Base-by-base conservation (phyloP, 75 land plant genomes). In the Ceratopteris richardii region DNA sequence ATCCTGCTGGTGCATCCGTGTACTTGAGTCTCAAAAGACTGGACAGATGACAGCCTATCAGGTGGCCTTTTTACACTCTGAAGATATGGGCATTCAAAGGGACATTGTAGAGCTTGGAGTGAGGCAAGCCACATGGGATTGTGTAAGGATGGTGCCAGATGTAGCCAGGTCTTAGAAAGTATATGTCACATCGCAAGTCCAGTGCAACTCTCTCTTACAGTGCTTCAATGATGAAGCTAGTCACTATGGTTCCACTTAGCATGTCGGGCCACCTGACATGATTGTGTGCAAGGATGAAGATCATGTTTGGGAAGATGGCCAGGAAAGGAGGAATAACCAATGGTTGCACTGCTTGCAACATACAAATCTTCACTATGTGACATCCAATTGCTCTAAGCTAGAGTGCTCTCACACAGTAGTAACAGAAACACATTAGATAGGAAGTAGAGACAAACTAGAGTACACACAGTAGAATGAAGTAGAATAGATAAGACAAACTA, bases 71-170 rank as follows among this genome's bases (percentile, higher is more conserved):
- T 68, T 95, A 13, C 99, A 95, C 44, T 84, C 87, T 39, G 99
- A 95, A 63, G 99, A 95, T 65, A 86, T 95, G 94, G 99, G 99
- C 1, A 90, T 95, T 66, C 97, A 86, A 13, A 87, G 76, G 29
- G 92, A 82, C 39, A 62, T 95, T 0, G 96, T 88, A 7, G 90
- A 87, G 60, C 60, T 90, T 20, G 99, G 87, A 14, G 77, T 95
- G 13, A 85, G 84, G 1, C 96, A 86, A 60, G 86, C 97, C n/a
- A 86, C 90, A 92, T 95, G 99, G 99, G 84, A 85, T 37, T 72
- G 84, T 28, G 92, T 95, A 20, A 84, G 92, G 75, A 90, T n/a
- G n/a, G n/a, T n/a, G n/a, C n/a, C n/a, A 83, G 28, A 51, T 95
- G 51, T 84, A 86, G 1, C 79, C 86, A 30, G 99, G 99, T 27